Percentiles rank a stretch among this genome's conserved stretches.
Evolutionary conservation across 2,329 filamentous ascomycete species (phyloP).

Genomic region (Apiospora phragmitis): DNA sequence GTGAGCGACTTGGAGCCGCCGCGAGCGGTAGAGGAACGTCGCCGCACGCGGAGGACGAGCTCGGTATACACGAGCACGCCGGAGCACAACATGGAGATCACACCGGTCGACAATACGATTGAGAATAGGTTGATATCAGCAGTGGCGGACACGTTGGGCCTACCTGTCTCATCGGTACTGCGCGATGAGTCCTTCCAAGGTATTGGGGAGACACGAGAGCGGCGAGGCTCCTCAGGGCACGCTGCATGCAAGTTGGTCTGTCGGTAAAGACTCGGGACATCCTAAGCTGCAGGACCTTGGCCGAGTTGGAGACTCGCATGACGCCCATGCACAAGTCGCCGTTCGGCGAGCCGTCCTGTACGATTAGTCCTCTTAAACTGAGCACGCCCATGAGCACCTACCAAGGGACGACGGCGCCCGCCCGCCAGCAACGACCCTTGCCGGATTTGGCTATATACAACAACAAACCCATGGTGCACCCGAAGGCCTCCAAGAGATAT

Average conservation of each 20-base stretch:
- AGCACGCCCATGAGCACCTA: conserved; percentile 16
- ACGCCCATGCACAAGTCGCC: conserved; percentile 29
- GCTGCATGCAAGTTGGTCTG: conserved; percentile 38
- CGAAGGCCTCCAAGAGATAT: conserved; percentile 24
- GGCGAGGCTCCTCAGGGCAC: conserved; percentile 34
- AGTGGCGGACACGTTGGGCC: conserved; percentile 38
- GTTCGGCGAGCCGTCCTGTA: conserved; percentile 13
- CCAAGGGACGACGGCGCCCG: not conserved
- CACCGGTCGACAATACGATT: conserved; percentile 18
- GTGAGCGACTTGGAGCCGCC: conserved; percentile 29
- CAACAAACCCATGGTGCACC: conserved; percentile 23
- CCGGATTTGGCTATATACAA: conserved; percentile 17
- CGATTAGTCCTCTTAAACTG: conserved; percentile 25
- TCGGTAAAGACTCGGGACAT: conserved; percentile 40
- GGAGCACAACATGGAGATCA: not conserved
- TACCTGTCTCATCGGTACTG: conserved; percentile 32
- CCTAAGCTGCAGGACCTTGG: conserved; percentile 42
- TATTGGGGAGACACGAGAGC: conserved; percentile 41
- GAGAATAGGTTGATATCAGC: conserved; percentile 35
- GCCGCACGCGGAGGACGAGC: conserved; percentile 16
- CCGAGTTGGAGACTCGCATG: conserved; percentile 45
- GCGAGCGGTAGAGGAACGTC: conserved; percentile 6
- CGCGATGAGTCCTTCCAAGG: conserved; percentile 46
- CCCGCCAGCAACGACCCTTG: conserved; percentile 15
- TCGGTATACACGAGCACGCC: conserved; percentile 24